phyloP scores from a whole-genome alignment of 2,329 filamentous ascomycete species.

The Colletotrichum sublineola region DNA sequence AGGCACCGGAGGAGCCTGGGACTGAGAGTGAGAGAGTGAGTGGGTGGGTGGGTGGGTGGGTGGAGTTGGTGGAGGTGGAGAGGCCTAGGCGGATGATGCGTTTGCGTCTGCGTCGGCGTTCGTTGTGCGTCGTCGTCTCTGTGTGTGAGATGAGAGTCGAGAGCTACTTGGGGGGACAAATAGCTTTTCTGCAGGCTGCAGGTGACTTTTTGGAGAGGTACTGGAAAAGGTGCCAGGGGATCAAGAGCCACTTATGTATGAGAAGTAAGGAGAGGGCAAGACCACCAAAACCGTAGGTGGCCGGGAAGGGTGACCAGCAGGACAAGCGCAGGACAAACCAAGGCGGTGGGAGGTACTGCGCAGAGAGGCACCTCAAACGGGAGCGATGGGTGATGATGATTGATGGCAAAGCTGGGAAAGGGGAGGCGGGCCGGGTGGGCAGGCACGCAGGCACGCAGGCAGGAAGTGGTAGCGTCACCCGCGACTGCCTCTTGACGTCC shows the following conservation, averaged over 20 bases:
- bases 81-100: conserved; percentile 39
- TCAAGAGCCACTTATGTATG: conserved; percentile 39
- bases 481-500: conserved; percentile 12
- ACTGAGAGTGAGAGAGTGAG: neutral
- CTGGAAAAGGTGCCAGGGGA: conserved; percentile 16
- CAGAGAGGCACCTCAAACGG: conserved; percentile 3
- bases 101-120: conserved; percentile 20
- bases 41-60: conserved; percentile 23
- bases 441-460: conserved; percentile 28
- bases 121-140: conserved; percentile 22
- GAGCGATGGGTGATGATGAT: conserved; percentile 8
- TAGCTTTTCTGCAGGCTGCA: conserved; percentile 31
- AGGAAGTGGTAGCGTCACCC: conserved; percentile 39
- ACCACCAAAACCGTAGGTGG: conserved; percentile 35
- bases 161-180: conserved; percentile 26
- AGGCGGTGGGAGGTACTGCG: conserved; percentile 4
- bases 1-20: conserved; percentile 18
- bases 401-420: conserved; percentile 10
- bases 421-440: conserved; percentile 17
- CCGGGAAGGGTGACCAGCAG: conserved; percentile 16
- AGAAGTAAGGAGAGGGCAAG: conserved; percentile 8
- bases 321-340: neutral
- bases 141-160: conserved; percentile 29
- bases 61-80: conserved; percentile 37
- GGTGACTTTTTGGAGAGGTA: conserved; percentile 31